Evolutionary conservation across 108 stramenopile genomes (phyloP).

Genomic region (Pseudonitzschia delicatissima): DNA sequence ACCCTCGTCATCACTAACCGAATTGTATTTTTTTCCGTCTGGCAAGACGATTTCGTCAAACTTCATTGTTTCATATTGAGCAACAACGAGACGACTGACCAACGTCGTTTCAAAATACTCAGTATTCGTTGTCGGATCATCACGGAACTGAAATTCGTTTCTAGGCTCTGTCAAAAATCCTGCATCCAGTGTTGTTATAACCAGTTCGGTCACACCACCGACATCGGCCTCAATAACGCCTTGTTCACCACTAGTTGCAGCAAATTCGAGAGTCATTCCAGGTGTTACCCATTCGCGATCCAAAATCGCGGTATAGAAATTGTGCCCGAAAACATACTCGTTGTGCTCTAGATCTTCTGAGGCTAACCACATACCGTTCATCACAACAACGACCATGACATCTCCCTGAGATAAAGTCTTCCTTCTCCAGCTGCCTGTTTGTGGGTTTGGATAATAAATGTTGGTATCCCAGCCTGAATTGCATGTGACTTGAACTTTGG

Average conservation of each 20-base stretch:
- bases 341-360: background rate
- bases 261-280: conserved; percentile 3
- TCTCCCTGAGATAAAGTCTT: background rate
- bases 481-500: background rate
- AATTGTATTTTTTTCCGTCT: background rate
- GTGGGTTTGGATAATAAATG: background rate
- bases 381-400: background rate
- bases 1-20: background rate
- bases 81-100: background rate
- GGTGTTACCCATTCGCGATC: background rate
- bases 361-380: background rate
- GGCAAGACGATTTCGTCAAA: background rate
- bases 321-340: background rate
- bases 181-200: background rate
- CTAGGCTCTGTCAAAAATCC: background rate
- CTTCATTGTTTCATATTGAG: background rate
- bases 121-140: background rate
- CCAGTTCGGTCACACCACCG: background rate
- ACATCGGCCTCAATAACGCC: background rate
- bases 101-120: conserved; percentile 1
- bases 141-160: background rate
- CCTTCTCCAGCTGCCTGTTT: background rate
- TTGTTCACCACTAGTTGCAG: background rate
- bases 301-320: conserved; percentile 2
- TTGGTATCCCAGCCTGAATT: background rate